Conservation (phyloP, 371 early-diverging fungal species). For the Mortierella sp. region DNA sequence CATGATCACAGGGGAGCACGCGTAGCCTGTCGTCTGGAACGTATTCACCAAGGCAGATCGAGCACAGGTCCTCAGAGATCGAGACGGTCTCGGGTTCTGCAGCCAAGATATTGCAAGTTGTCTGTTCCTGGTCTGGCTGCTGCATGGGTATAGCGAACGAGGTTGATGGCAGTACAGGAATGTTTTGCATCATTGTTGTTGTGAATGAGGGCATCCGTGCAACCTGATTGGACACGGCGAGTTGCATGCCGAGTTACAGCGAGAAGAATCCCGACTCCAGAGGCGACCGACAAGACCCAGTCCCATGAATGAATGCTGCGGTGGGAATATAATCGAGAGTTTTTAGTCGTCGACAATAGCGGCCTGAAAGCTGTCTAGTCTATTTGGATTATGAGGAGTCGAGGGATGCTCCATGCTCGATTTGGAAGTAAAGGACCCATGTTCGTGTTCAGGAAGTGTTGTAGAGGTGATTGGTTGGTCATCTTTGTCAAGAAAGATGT, state of each 20-base stretch:
- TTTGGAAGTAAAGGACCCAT: neutral
- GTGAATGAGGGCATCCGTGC: constrained; percentile 11
- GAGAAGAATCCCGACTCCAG: constrained; percentile 29
- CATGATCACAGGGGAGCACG: constrained; percentile 81
- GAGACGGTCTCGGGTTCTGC: neutral
- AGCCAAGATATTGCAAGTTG: neutral
- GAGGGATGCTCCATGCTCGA: neutral
- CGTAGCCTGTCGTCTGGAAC: constrained; percentile 72
- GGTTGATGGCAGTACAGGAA: neutral
- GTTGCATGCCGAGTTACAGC: constrained; percentile 9
- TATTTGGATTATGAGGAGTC: too few species aligned
- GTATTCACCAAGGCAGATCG: constrained; percentile 87
- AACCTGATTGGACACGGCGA: constrained; percentile 24
- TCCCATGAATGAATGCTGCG: constrained; percentile 21
- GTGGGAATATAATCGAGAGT: neutral
- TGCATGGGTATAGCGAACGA: neutral
- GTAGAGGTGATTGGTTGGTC: neutral
- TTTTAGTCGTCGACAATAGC: constrained; percentile 11
- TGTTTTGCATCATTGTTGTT: constrained; percentile 8
- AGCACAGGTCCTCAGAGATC: constrained; percentile 67
- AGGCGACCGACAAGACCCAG: constrained; percentile 14
- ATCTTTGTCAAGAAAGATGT: constrained; percentile 17
- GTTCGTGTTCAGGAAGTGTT: neutral
- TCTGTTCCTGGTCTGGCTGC: neutral
- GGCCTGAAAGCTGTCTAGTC: neutral